These are phyloP conservation scores for Epithele typhae DNA, from an alignment of 768 basidiomycete species.

Conservation along the genomic window DNA sequence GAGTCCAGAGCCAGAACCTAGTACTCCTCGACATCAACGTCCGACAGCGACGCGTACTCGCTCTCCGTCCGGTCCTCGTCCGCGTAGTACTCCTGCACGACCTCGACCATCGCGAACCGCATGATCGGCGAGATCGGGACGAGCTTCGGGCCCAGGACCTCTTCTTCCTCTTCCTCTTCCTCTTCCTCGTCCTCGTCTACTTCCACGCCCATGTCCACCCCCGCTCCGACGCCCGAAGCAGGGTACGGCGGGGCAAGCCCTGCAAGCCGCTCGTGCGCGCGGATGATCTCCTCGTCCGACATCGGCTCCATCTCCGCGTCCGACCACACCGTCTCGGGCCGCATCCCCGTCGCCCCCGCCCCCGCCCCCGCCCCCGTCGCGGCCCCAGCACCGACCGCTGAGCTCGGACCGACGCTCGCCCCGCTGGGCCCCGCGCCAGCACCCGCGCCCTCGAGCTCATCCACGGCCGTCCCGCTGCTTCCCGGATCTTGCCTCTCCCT, in stretches of 20 bases:
- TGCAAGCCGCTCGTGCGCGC: conserved; percentile 34
- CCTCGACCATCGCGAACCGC: conserved; percentile 79
- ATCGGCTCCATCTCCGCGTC: conserved; percentile 48
- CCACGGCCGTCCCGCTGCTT: conserved; percentile 39
- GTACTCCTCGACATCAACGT: conserved; percentile 76
- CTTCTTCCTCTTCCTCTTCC: conserved; percentile 43
- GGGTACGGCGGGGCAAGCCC: too few species aligned
- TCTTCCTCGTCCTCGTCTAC: conserved; percentile 26
- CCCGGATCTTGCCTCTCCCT: conserved; percentile 13
- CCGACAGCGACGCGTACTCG: conserved; percentile 76
- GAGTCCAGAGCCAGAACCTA: too few species aligned
- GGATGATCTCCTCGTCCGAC: conserved; percentile 41
- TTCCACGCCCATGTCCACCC: neutral
- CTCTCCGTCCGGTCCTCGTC: conserved; percentile 69
- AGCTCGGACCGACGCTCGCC: too few species aligned
- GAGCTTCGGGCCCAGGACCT: conserved; percentile 67
- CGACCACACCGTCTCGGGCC: conserved; percentile 22
- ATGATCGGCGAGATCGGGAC: conserved; percentile 78
- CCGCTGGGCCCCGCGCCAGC: neutral
- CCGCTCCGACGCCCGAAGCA: too few species aligned
- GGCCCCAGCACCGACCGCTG: too few species aligned
- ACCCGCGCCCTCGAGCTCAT: conserved; percentile 14
- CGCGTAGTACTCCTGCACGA: conserved; percentile 79
- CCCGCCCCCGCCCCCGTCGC: neutral
- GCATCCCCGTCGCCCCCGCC: neutral